Base-by-base conservation (phyloP, 2,329 filamentous ascomycete species). In the Chlorencoelia australis region DNA sequence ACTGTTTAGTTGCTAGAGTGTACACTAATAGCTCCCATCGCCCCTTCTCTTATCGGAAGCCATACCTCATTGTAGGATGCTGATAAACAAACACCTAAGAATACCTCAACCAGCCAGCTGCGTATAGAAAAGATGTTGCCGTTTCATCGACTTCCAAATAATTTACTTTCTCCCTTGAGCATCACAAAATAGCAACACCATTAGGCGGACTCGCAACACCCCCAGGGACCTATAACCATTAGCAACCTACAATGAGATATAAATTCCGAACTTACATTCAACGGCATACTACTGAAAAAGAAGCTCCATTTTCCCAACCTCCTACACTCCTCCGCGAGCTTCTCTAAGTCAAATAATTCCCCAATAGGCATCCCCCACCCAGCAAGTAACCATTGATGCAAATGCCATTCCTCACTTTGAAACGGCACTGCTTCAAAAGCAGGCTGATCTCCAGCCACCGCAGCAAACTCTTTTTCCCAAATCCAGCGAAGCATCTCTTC, bases 231-330 rank as follows among this genome's bases (percentile, higher is more conserved):
- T 47, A 13, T 7, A 17, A 14, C 10, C 3, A 22, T 27, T 7
- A 32, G 17, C 18, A 13, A 3, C 1, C 14, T 10, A 26, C 18
- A 14, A 4, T 9, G 19, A 10, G 10, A 13, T 6, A 1, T 10
- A 16, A 18, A 3, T 16, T 14, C 6, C 6, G 1, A 20, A 41
- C 43, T 35, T 27, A 73, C 67, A 50, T 79, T 78, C 21, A 75
- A 56, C 1, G 75, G 74, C 10, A 63, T 64, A 42, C 71, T 77
- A 0, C 69, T 72, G 16, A 81, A 64, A 58, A 82, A 67, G 50
- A 81, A 82, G 4, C 63, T 69, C 59, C 73, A 80, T 20, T 67
- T 61, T 10, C 61, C 58, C 35, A 65, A 62, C 52, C 64, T 61
- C 51, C 65, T 65, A 50, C 75, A 75, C 31, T 70, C 64, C 25